These are phyloP conservation scores for Coemansia erecta DNA, from an alignment of 192 early-diverging fungal species.

Conservation along the genomic window DNA sequence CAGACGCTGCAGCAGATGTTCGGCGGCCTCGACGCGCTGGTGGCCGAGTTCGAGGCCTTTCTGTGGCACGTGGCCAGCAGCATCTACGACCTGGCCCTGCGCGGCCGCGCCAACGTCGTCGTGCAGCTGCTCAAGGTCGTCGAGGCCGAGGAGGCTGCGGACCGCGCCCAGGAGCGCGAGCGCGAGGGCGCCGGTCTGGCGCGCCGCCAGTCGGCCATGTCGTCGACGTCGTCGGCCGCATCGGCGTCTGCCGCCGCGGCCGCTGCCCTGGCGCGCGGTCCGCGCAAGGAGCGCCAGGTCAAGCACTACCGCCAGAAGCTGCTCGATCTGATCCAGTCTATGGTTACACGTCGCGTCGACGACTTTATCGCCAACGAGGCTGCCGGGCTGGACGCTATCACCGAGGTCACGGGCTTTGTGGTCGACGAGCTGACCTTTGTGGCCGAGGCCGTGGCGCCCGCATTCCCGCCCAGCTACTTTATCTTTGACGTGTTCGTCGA, in stretches of 20 bases:
- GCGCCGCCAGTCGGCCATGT: slow-evolving; percentile 21
- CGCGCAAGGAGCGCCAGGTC: slow-evolving; percentile 34
- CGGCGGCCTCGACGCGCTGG: slow-evolving; percentile 73
- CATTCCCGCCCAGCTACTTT: slow-evolving; percentile 87
- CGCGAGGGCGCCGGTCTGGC: slow-evolving; percentile 26
- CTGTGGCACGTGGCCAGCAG: slow-evolving; percentile 81
- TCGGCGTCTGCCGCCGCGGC: background rate
- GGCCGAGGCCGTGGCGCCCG: slow-evolving; percentile 81
- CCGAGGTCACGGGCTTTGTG: slow-evolving; percentile 71
- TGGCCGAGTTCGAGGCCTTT: slow-evolving; percentile 80
- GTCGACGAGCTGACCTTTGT: slow-evolving; percentile 88
- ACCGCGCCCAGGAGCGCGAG: slow-evolving; percentile 55
- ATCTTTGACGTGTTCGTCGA: slow-evolving; percentile 95
- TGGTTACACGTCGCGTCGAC: slow-evolving; percentile 36
- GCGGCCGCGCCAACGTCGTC: slow-evolving; percentile 67
- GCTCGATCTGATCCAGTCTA: slow-evolving; percentile 37
- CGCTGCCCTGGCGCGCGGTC: slow-evolving; percentile 15
- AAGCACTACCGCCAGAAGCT: slow-evolving; percentile 50
- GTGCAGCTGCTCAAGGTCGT: slow-evolving; percentile 92
- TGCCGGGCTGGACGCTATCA: slow-evolving; percentile 33
- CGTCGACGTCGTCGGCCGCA: no score
- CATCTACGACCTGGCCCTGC: slow-evolving; percentile 76
- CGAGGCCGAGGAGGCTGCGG: slow-evolving; percentile 87
- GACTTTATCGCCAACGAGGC: slow-evolving; percentile 61
- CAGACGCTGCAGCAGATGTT: slow-evolving; percentile 88